These are phyloP conservation scores for Geotrichum fermentans DNA, from an alignment of 1,139 yeast genomes.

Conservation along the genomic window DNA sequence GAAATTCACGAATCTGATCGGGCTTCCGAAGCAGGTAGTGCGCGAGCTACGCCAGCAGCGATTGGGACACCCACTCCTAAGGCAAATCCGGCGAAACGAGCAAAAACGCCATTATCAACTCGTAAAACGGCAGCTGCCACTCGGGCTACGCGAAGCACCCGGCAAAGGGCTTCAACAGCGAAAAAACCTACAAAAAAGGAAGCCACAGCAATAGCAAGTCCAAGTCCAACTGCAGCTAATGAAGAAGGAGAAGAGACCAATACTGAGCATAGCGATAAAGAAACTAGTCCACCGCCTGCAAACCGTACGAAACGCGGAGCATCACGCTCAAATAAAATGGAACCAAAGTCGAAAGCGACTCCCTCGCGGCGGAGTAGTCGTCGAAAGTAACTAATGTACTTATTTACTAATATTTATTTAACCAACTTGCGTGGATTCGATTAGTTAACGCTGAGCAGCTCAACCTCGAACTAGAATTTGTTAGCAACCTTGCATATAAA, in stretches of 20 bases:
- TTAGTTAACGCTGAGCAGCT: conserved; percentile 31
- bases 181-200: neutral
- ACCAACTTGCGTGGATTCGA: neutral
- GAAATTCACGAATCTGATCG: neutral
- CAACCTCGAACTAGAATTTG: conserved; percentile 63
- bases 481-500: too few relatives aligned
- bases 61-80: too few relatives aligned
- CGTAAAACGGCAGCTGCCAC: neutral
- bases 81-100: too few relatives aligned
- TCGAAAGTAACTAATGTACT: neutral
- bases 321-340: neutral
- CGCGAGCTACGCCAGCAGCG: too few relatives aligned
- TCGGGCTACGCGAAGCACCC: neutral
- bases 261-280: neutral
- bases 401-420: neutral
- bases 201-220: neutral
- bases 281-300: neutral
- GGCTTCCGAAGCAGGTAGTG: neutral
- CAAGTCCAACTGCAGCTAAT: neutral
- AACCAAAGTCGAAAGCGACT: neutral
- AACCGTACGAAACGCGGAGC: neutral
- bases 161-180: neutral
- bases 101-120: neutral
- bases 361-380: neutral
- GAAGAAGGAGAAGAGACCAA: too few relatives aligned